Percentiles rank a stretch among this genome's conserved stretches.
Conservation (phyloP, 805 yeast genomes). For the Wickerhamomyces queroliae region DNA sequence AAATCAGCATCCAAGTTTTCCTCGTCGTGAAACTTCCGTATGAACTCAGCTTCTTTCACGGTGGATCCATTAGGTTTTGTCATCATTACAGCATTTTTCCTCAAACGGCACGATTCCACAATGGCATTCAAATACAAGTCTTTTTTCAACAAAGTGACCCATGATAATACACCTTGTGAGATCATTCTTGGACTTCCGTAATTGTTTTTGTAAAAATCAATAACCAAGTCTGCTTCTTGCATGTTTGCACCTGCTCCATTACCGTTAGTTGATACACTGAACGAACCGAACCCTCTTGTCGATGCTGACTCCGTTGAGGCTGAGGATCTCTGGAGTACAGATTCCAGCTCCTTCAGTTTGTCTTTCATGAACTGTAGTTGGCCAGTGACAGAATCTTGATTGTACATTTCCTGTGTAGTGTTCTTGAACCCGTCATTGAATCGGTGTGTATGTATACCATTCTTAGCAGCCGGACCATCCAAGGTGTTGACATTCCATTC, state of each 20-base stretch:
- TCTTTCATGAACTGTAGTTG: background rate
- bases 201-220: constrained; percentile 10
- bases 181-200: constrained; percentile 7
- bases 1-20: background rate
- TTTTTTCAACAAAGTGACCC: constrained; percentile 19
- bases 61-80: background rate
- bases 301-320: background rate
- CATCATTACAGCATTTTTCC: background rate
- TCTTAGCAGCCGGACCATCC: background rate
- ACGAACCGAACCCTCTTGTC: background rate
- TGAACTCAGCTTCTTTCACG: background rate
- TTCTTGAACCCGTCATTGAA: background rate
- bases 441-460: background rate
- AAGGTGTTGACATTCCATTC: constrained; percentile 13
- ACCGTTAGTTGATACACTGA: background rate
- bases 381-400: background rate
- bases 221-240: constrained; percentile 1
- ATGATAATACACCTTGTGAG: constrained; percentile 17
- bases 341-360: constrained; percentile 8
- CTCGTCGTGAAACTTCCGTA: background rate
- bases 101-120: constrained; percentile 4
- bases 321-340: constrained; percentile 1
- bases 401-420: background rate
- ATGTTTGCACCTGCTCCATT: no score
- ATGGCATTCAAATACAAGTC: constrained; percentile 19